Evolutionary conservation across 164 flowering plant genomes (phyloP), one percentile per base, ranked within the genome.

Genomic region (Piper betle): DNA sequence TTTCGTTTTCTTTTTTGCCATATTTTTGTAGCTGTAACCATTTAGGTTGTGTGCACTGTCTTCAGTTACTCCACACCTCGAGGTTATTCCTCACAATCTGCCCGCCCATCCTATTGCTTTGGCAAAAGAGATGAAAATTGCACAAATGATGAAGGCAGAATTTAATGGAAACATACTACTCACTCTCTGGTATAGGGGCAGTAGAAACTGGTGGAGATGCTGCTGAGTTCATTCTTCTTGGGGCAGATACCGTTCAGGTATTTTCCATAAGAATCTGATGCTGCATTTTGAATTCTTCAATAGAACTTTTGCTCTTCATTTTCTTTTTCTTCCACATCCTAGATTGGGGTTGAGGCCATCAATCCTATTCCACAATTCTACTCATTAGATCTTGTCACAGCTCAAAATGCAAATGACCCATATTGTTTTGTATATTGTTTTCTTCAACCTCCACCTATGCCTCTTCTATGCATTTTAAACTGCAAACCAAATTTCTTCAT

Each of bases 31-130:
- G n/a, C 53, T 62, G 16, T 53, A 43, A 43, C 12, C 12, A 43
- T 8, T 3, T 10, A 10, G 12, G 8, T 43, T 10, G 57, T 1
- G 62, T 38, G n/a, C 19, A 3, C 37, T 56, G 39, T 19, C n/a
- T 63, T 50, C 68, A 94, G 99, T 58, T 94, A 91, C 77, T 88
- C 99, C 25, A 94, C 99, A 60, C 99, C 97, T 53, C 97, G 99
- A 3, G 99, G 99, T 48, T 94, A 94, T 69, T 94, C 99, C 60
- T 72, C 74, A 54, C 88, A 87, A 80, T 97, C 99, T 53, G n/a
- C n/a, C n/a, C n/a, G 97, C 91, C 61, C 96, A 85, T 69, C 99
- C 99, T 62, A 94, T 94, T 73, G 99, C 99, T 38, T 93, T 94
- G 64, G 99, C 74, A 43, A 94, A 85, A 73, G 97, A 91, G 40